These are phyloP conservation scores for Gaultheria prostrata DNA, from an alignment of 148 eudicot genomes.

Conservation along the genomic window DNA sequence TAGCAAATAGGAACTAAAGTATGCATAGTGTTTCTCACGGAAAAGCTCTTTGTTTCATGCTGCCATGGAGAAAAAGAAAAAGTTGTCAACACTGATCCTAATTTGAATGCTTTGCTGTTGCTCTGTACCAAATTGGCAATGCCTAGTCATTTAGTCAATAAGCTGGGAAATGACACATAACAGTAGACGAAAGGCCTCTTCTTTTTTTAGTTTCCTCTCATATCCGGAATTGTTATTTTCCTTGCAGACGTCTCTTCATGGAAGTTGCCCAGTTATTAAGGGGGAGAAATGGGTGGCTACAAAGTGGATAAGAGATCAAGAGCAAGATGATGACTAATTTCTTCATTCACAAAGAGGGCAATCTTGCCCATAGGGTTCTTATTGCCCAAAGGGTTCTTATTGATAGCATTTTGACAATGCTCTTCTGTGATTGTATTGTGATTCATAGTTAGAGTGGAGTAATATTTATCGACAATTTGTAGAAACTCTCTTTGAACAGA, in stretches of 20 bases:
- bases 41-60: not conserved
- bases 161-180: constrained; percentile 4
- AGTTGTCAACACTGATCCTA: not conserved
- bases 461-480: not conserved
- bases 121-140: not conserved
- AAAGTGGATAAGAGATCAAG: constrained; percentile 53
- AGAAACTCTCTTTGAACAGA: not conserved
- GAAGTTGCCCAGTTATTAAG: constrained; percentile 64
- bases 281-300: constrained; percentile 88
- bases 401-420: not conserved
- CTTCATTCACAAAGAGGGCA: not conserved
- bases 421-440: not conserved
- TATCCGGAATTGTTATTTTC: not conserved
- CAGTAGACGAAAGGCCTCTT: not conserved
- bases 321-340: constrained; percentile 27
- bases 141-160: not conserved
- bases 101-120: not conserved
- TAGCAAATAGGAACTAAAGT: not conserved
- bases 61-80: not conserved
- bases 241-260: constrained; percentile 60
- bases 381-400: not conserved
- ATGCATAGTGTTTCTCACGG: not conserved
- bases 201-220: constrained; percentile 1
- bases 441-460: not conserved
- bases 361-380: not conserved